phyloP scores from a whole-genome alignment of 75 land plant species.

The Selaginella tamariscina region DNA sequence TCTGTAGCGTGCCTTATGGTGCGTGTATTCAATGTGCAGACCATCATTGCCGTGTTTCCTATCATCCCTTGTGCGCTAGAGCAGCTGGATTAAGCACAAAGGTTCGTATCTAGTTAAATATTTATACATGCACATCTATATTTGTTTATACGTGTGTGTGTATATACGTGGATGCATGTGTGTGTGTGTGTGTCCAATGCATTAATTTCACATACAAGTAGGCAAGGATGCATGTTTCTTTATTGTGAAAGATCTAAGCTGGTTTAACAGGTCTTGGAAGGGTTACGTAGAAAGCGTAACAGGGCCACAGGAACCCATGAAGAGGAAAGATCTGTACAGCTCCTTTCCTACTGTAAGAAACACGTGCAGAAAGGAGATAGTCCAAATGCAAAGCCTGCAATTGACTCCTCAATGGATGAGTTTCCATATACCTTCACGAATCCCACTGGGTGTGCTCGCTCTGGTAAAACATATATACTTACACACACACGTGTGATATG shows the following conservation, averaged over 20 bases:
- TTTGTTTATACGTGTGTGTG: too few relatives aligned
- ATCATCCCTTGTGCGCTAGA: slow-evolving; percentile 97
- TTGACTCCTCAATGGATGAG: neutral
- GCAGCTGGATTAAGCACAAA: slow-evolving; percentile 88
- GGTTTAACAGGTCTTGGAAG: slow-evolving; percentile 38
- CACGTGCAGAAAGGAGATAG: slow-evolving; percentile 52
- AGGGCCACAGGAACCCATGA: slow-evolving; percentile 38
- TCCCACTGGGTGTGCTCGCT: slow-evolving; percentile 89
- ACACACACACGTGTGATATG: neutral
- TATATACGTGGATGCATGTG: too few relatives aligned
- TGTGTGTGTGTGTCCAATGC: too few relatives aligned
- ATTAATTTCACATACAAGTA: too few relatives aligned
- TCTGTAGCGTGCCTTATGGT: slow-evolving; percentile 90
- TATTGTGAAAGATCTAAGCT: too few relatives aligned
- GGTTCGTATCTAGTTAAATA: slow-evolving; percentile 38
- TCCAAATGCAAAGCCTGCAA: neutral
- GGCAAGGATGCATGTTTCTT: too few relatives aligned
- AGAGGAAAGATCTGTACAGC: slow-evolving; percentile 48
- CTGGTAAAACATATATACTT: slow-evolving; percentile 33
- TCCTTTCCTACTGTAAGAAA: slow-evolving; percentile 76
- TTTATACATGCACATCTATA: too few relatives aligned
- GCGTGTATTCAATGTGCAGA: slow-evolving; percentile 94
- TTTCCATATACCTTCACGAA: slow-evolving; percentile 33
- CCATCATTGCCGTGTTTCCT: slow-evolving; percentile 56
- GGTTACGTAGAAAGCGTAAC: slow-evolving; percentile 33